A percentile compares a stretch with the other conserved stretches of the same genome.
phyloP scores from a whole-genome alignment of 192 early-diverging fungal species.

The Chytriomyces hyalinus region DNA sequence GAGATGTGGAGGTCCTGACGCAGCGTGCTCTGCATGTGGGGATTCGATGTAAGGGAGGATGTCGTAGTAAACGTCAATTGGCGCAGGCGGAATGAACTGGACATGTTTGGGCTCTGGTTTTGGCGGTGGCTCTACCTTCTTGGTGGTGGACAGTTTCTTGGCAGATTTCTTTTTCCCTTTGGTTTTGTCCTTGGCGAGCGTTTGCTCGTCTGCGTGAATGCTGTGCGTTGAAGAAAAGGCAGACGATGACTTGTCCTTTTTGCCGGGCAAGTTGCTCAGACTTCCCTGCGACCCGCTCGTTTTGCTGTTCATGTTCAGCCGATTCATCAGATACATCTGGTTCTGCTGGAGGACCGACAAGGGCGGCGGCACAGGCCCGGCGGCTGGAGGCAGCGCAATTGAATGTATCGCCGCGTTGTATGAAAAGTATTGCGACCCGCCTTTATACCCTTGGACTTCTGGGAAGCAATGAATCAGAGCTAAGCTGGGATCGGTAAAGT shows the following conservation, averaged over 20 bases:
- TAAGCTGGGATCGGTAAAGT: not conserved
- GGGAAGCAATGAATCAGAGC: not conserved
- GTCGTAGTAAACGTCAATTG: constrained; percentile 23
- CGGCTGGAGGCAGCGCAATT: not conserved
- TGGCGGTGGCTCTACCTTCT: not conserved
- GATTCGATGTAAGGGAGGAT: constrained; percentile 13
- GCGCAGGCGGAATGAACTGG: constrained; percentile 14
- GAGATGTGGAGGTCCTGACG: not conserved
- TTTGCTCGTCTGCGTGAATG: not conserved
- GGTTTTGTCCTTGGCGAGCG: not conserved
- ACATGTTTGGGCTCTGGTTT: not conserved
- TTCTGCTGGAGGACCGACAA: not conserved
- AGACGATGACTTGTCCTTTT: not conserved
- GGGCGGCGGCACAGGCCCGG: not conserved
- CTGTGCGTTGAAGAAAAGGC: not conserved
- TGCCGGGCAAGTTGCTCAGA: not conserved
- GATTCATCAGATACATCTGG: no score
- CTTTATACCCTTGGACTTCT: not conserved
- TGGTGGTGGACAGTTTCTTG: not conserved
- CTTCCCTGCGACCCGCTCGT: not conserved
- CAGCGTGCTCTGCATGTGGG: not conserved
- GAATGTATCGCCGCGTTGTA: not conserved
- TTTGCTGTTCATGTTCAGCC: not conserved
- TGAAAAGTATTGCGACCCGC: not conserved
- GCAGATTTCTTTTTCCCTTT: constrained; percentile 8